These are phyloP conservation scores for Coleophoma crateriformis DNA, from an alignment of 2,329 filamentous ascomycete genomes.

Conservation along the genomic window DNA sequence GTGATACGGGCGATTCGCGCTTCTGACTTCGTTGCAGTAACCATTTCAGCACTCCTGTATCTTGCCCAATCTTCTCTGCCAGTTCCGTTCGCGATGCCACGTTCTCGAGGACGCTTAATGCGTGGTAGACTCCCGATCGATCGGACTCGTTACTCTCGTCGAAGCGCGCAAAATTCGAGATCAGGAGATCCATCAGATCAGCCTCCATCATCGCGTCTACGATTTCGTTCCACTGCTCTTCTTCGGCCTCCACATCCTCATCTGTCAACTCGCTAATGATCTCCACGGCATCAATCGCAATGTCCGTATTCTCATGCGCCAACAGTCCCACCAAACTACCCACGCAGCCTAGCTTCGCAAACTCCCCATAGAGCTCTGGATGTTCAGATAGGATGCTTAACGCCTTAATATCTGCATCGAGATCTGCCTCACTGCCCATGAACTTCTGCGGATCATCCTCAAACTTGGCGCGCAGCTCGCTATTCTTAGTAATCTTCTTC, in stretches of 20 bases:
- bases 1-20: conserved; percentile 62
- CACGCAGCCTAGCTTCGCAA: conserved; percentile 68
- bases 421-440: conserved; percentile 79
- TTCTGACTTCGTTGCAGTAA: conserved; percentile 68
- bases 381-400: conserved; percentile 86
- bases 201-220: conserved; percentile 63
- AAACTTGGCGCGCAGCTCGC: conserved; percentile 80
- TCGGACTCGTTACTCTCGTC: conserved; percentile 74
- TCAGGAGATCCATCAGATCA: conserved; percentile 68
- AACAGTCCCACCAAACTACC: conserved; percentile 73
- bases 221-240: conserved; percentile 74
- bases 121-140: conserved; percentile 80
- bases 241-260: conserved; percentile 79
- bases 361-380: conserved; percentile 74
- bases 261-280: conserved; percentile 88
- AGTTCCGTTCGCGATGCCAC: conserved; percentile 66
- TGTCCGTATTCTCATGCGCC: conserved; percentile 94
- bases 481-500: conserved; percentile 85
- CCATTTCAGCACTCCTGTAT: conserved; percentile 68
- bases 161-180: conserved; percentile 73
- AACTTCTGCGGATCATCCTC: conserved; percentile 78
- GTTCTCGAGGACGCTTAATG: conserved; percentile 78
- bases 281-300: conserved; percentile 86
- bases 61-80: conserved; percentile 66
- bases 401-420: conserved; percentile 82